phyloP scores from a whole-genome alignment of 495 filamentous ascomycete genomes.

The Collariella sp. region DNA sequence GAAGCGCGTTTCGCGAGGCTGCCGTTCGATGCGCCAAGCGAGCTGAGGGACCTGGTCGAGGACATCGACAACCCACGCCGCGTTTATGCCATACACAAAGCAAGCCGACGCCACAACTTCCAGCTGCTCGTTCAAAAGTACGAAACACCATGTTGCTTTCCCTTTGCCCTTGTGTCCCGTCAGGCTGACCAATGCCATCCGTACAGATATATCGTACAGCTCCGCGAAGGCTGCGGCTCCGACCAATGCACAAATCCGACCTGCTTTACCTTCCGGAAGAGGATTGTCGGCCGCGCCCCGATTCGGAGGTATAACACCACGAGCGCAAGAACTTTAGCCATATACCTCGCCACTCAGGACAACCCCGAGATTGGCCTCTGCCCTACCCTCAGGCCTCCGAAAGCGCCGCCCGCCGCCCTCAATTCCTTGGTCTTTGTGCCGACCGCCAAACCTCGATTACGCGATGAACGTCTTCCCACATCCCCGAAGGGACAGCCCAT shows the following conservation, averaged over 20 bases:
- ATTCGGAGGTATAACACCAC: slow-evolving; percentile 61
- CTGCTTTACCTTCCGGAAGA: slow-evolving; percentile 69
- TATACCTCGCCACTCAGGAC: slow-evolving; percentile 69
- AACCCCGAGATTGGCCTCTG: slow-evolving; percentile 70
- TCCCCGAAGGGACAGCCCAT: slow-evolving; percentile 4
- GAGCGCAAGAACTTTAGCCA: slow-evolving; percentile 70
- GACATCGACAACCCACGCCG: slow-evolving; percentile 45
- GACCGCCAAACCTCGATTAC: slow-evolving; percentile 17
- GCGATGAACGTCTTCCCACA: slow-evolving; percentile 6
- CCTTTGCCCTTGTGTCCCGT: not conserved
- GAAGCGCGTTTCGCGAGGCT: slow-evolving; percentile 43
- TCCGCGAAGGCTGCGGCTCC: slow-evolving; percentile 72
- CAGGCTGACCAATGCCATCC: slow-evolving; percentile 12
- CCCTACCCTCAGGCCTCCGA: slow-evolving; percentile 38
- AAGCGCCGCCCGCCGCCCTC: slow-evolving; percentile 31
- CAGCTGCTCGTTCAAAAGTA: slow-evolving; percentile 48
- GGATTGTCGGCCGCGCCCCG: slow-evolving; percentile 53
- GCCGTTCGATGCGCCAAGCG: slow-evolving; percentile 43
- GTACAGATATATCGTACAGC: slow-evolving; percentile 69
- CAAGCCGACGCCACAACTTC: slow-evolving; percentile 44
- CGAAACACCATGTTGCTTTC: slow-evolving; percentile 13
- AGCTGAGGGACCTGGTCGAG: slow-evolving; percentile 41
- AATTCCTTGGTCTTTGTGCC: slow-evolving; percentile 32
- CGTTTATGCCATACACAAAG: slow-evolving; percentile 44
- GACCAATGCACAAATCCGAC: slow-evolving; percentile 64